Evolutionary conservation across 2,329 filamentous ascomycete species (phyloP), one percentile per base, ranked within the genome.

Genomic region (Huntiella moniliformis): DNA sequence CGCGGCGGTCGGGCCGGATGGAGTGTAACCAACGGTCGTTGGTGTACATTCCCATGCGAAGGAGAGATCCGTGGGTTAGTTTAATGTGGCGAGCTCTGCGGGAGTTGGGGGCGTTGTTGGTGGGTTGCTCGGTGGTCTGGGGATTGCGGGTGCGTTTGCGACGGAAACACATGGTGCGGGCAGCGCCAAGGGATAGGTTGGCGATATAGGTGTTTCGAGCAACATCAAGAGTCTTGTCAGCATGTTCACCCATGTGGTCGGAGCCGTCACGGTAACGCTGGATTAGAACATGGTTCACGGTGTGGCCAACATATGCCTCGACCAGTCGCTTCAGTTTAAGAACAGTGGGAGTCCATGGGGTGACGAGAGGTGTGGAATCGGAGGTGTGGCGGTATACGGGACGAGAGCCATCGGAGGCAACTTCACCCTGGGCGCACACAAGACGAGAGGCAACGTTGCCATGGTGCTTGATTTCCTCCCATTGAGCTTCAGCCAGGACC

Each of bases 171-270:
- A 96, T 95, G 2, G 77, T 87, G 45, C 91, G 71, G 61, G 92
- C 79, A 1, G 88, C 87, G 1, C 91, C 91, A n/a, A 96, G 71
- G 53, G 85, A 94, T 42, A 94, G 76, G 56, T 96, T 98, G 52
- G 87, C 85, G 53, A 98, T 93, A 50, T 71, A 87, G 17, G 82
- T 91, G 4, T 70, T 77, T 18, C 72, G 74, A 10, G 76, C 77
- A 47, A 98, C 91, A 58, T 98, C 91, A 17, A 98, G 67, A 0
- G 88, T 94, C 63, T 98, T 98, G 59, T 98, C 91, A 35, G 85
- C 92, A 57, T 98, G 91, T 58, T 98, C 91, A 1, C 84, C 91
- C 51, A 98, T 98, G 58, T 85, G 85, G 61, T 98, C 91, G 41
- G 74, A 76, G 2, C 88, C 84, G 53, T 73, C 71, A n/a, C 91